Percentiles rank a stretch among this genome's conserved stretches.
phyloP scores from a whole-genome alignment of 75 land plant species.

The Selaginella tamariscina region DNA sequence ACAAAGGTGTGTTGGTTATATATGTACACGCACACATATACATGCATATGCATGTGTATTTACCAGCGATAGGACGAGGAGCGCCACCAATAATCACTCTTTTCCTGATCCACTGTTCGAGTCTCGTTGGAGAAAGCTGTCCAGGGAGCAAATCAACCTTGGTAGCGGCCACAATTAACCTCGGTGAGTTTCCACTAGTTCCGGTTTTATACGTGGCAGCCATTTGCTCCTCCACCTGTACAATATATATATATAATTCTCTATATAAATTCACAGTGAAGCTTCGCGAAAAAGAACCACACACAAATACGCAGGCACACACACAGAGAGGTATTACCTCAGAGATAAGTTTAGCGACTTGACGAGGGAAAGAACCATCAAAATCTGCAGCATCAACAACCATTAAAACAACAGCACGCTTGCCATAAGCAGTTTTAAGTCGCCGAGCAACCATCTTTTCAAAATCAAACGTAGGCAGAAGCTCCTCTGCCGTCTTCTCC shows the following conservation, averaged over 20 bases:
- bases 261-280: constrained; percentile 47
- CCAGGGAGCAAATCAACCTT: constrained; percentile 76
- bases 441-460: constrained; percentile 49
- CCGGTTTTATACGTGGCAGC: constrained; percentile 51
- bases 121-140: constrained; percentile 40
- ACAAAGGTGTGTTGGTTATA: too few species aligned
- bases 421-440: constrained; percentile 31
- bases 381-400: constrained; percentile 72
- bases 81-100: constrained; percentile 55
- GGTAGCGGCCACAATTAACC: constrained; percentile 64
- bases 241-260: too few species aligned
- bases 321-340: too few species aligned
- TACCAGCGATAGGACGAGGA: constrained; percentile 36
- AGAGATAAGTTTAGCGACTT: constrained; percentile 11
- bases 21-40: too few species aligned
- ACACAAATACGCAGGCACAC: too few species aligned
- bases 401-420: constrained; percentile 57
- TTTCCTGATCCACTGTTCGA: constrained; percentile 75
- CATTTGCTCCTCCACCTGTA: constrained; percentile 41
- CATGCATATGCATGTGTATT: too few species aligned
- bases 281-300: constrained; percentile 57
- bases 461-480: constrained; percentile 80
- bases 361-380: constrained; percentile 42
- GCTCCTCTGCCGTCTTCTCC: constrained; percentile 45
- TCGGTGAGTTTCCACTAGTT: constrained; percentile 68